A percentile compares a stretch with the other conserved stretches of the same genome.
Conservation (phyloP, 2,329 filamentous ascomycete species). For the Fusarium oligoseptatum region DNA sequence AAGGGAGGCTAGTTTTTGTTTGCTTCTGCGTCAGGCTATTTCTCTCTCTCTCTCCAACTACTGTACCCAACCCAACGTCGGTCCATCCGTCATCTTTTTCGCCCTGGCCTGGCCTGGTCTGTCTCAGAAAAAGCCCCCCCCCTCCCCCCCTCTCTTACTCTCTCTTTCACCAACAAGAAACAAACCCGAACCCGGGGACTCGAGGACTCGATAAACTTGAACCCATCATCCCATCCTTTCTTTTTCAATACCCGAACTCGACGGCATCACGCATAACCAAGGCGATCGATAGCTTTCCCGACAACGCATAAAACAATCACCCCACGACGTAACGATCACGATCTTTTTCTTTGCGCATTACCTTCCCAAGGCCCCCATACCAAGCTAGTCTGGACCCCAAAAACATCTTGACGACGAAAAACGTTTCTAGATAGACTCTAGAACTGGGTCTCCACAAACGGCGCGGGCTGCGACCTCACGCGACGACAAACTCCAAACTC, state of each 20-base stretch:
- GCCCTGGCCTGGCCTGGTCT: slow-evolving; percentile 23
- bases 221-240: slow-evolving; percentile 5
- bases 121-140: slow-evolving; percentile 34
- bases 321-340: slow-evolving; percentile 30
- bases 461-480: slow-evolving; percentile 24
- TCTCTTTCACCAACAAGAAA: slow-evolving; percentile 11
- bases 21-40: slow-evolving; percentile 34
- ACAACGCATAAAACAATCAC: slow-evolving; percentile 27
- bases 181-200: slow-evolving; percentile 10
- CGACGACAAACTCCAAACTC: slow-evolving; percentile 14
- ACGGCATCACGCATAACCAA: not conserved
- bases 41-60: not conserved
- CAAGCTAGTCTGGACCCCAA: not conserved
- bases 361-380: not conserved
- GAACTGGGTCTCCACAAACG: slow-evolving; percentile 33
- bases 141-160: slow-evolving; percentile 1
- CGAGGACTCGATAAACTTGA: slow-evolving; percentile 23
- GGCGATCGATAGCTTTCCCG: slow-evolving; percentile 10
- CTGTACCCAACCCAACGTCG: not conserved
- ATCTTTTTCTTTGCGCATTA: not conserved
- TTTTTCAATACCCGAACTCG: not conserved
- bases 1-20: slow-evolving; percentile 31
- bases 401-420: slow-evolving; percentile 20
- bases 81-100: slow-evolving; percentile 27
- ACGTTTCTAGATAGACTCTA: slow-evolving; percentile 28